These are phyloP conservation scores for Penicillium pancosmium DNA, from an alignment of 495 filamentous ascomycete genomes.

Conservation along the genomic window DNA sequence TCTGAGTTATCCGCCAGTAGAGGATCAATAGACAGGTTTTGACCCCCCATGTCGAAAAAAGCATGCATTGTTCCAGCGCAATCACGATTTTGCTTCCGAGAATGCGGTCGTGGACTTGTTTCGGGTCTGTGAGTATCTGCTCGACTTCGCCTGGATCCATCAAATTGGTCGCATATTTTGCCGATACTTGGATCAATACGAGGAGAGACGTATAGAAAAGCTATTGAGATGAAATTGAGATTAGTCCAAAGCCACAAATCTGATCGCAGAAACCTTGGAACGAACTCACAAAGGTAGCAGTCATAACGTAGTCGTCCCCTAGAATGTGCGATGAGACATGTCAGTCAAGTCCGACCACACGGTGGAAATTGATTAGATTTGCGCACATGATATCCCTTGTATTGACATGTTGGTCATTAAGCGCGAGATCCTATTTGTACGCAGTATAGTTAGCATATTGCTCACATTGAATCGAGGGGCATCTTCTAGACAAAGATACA, in stretches of 20 bases:
- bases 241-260: neutral
- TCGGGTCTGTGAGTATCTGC: conserved; percentile 43
- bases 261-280: neutral
- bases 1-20: conserved; percentile 48
- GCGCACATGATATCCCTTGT: conserved; percentile 40
- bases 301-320: conserved; percentile 62
- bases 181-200: conserved; percentile 58
- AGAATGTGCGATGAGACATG: neutral
- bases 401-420: conserved; percentile 36
- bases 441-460: conserved; percentile 12
- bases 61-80: conserved; percentile 54
- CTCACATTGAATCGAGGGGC: neutral
- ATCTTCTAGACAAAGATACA: neutral
- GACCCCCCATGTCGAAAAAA: conserved; percentile 52
- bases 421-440: conserved; percentile 29
- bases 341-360: neutral
- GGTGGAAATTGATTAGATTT: conserved; percentile 9
- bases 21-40: conserved; percentile 56
- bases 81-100: conserved; percentile 56
- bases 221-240: conserved; percentile 20
- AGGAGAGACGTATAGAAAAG: conserved; percentile 59
- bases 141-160: conserved; percentile 55
- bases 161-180: conserved; percentile 60
- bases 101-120: conserved; percentile 46
- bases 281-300: conserved; percentile 51